Evolutionary conservation across 352 stramenopile species (phyloP), one percentile per base, ranked within the genome.

Genomic region (Pseudoperonospora humuli): DNA sequence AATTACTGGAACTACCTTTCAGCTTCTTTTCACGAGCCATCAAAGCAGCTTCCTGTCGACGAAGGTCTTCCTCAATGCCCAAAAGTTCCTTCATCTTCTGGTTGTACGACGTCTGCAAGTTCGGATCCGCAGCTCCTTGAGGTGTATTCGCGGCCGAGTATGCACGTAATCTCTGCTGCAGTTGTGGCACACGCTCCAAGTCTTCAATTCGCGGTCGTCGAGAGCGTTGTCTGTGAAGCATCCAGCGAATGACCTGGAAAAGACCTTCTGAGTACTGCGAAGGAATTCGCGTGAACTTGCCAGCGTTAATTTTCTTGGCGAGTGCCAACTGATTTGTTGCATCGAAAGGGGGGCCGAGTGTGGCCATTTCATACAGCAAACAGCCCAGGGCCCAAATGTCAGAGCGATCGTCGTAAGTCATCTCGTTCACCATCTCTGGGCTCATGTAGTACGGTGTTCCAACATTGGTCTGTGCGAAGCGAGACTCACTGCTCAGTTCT

Each of bases 371-470:
- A 68, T 96, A 95, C 29, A 96, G 55, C 51, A 96, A 64, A 52
- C 86, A 96, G 13, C 86, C 86, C 11, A 96, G 60, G 3, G 84
- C 74, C 84, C 86, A 96, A 64, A 96, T 94, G 65, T 96, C 86
- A 8, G 83, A 96, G 20, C 85, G 81, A 53, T 96, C 84, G 54
- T 96, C 85, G 64, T 96, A 96, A 14, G 82, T 90, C 74, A 90
- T 93, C 48, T 95, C 84, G 50, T 95, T 95, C 39, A 96, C 82
- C 77, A 95, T 91, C 54, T 94, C 83, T 1, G 81, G 81, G 32
- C 76, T 93, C 86, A 96, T 95, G 69, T 96, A 96, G 65, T 96
- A 96, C 28, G 87, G 87, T 13, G 87, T 96, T 24, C 87, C 87
- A 15, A 96, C 86, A 35, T 95, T 93, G 10, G 86, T 96, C 50